Evolutionary conservation across 352 stramenopile species (phyloP).

Genomic region (Phytophthora agathidicida): DNA sequence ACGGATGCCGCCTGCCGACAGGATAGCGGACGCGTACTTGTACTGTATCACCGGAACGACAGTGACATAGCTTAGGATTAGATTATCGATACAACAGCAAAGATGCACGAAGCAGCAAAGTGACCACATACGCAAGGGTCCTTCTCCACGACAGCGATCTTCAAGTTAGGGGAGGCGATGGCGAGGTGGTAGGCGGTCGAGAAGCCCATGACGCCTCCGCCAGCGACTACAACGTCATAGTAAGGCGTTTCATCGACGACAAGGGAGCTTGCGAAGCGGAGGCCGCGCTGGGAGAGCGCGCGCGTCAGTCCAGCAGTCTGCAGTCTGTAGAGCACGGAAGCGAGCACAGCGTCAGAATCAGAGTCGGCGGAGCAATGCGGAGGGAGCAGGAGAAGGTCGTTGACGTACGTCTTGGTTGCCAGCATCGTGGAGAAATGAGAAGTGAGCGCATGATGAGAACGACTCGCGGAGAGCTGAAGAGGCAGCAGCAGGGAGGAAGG

Average conservation of each 20-base stretch:
- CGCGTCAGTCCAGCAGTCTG: conserved; percentile 23
- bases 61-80: conserved; percentile 6
- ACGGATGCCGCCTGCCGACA: conserved; percentile 79
- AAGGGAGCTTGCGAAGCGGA: conserved; percentile 34
- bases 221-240: conserved; percentile 84
- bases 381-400: background rate
- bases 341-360: conserved; percentile 15
- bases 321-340: conserved; percentile 18
- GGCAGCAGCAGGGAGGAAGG: background rate
- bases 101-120: background rate
- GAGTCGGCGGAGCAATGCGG: background rate
- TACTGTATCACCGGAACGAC: conserved; percentile 49
- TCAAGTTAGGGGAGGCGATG: conserved; percentile 65
- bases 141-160: conserved; percentile 79
- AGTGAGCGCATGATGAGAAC: conserved; percentile 21
- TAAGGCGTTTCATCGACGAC: conserved; percentile 35
- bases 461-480: background rate
- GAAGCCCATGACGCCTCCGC: conserved; percentile 85
- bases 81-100: background rate
- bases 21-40: conserved; percentile 81
- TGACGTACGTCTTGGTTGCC: conserved; percentile 40
- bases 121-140: conserved; percentile 57
- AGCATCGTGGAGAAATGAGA: conserved; percentile 41
- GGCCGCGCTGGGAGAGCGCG: conserved; percentile 8
- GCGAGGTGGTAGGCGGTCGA: conserved; percentile 88